phyloP scores from a whole-genome alignment of 164 flowering plant species.

The Vitis rupestris region DNA sequence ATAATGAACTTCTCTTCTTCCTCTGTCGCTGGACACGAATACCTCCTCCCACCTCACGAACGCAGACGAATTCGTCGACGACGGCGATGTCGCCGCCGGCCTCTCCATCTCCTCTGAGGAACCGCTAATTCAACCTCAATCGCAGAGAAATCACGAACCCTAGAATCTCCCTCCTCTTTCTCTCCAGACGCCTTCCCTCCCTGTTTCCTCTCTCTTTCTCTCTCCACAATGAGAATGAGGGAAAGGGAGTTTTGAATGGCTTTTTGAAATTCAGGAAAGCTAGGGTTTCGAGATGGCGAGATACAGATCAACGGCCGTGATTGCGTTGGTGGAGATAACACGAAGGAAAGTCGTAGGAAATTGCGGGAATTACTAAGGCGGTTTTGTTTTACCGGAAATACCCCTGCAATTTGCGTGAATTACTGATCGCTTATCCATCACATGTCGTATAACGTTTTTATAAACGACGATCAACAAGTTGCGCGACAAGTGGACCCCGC shows the following conservation, averaged over 20 bases:
- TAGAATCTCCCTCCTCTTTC: neutral
- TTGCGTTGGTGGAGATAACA: conserved; percentile 25
- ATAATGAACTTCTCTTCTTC: conserved; percentile 63
- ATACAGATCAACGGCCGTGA: conserved; percentile 39
- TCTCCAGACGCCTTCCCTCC: neutral
- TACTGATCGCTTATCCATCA: neutral
- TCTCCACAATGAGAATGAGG: neutral
- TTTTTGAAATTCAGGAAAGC: conserved; percentile 8
- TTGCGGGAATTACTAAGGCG: conserved; percentile 16
- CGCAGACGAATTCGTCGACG: conserved; percentile 11
- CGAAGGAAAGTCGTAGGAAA: conserved; percentile 30
- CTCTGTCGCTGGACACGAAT: conserved; percentile 47
- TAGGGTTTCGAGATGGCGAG: conserved; percentile 29
- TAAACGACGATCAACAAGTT: conserved; percentile 13
- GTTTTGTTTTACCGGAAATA: conserved; percentile 5
- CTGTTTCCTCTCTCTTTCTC: neutral
- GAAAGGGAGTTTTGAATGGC: conserved; percentile 2
- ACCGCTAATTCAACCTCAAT: neutral
- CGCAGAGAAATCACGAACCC: neutral
- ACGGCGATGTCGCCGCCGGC: conserved; percentile 6
- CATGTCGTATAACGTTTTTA: neutral
- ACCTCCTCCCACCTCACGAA: conserved; percentile 74
- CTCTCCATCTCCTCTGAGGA: conserved; percentile 4
- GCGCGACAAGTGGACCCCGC: conserved; percentile 17
- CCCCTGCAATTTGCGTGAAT: conserved; percentile 8